Evolutionary conservation across 2,329 filamentous ascomycete species (phyloP).

Genomic region (Epichloe hybrida): DNA sequence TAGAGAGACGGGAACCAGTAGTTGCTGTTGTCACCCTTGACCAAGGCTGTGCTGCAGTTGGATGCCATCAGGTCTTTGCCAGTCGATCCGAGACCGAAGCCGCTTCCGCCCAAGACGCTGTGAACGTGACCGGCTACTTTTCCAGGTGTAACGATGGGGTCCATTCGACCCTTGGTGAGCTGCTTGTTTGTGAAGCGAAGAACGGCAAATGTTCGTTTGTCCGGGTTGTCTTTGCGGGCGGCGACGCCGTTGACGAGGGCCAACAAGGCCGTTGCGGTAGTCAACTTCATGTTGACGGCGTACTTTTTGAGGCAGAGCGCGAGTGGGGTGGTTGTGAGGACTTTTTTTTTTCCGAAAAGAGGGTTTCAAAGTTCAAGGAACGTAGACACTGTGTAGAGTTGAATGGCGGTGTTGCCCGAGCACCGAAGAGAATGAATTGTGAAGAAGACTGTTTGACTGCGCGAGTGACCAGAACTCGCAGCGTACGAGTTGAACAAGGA

Average conservation of each 20-base stretch:
- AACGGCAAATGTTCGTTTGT: conserved; percentile 47
- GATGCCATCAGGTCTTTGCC: conserved; percentile 46
- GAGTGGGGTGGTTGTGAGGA: background rate
- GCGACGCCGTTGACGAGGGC: conserved; percentile 24
- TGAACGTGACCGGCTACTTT: conserved; percentile 49
- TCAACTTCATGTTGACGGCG: conserved; percentile 22
- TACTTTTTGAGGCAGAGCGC: background rate
- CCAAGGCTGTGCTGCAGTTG: conserved; percentile 56
- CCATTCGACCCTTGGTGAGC: conserved; percentile 47
- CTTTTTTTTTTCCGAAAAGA: background rate
- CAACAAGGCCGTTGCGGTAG: conserved; percentile 18
- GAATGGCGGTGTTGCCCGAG: conserved; percentile 19
- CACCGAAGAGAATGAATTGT: conserved; percentile 14
- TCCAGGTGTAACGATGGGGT: conserved; percentile 57
- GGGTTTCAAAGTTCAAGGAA: background rate
- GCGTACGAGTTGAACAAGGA: conserved; percentile 8
- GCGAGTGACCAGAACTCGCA: conserved; percentile 12
- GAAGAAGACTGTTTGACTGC: conserved; percentile 12
- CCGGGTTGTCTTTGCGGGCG: conserved; percentile 28
- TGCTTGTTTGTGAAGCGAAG: conserved; percentile 56
- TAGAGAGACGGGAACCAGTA: conserved; percentile 68
- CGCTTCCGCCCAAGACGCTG: conserved; percentile 56
- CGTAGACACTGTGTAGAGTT: background rate
- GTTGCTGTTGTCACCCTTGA: conserved; percentile 56
- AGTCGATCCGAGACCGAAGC: conserved; percentile 48